Evolutionary conservation across 2,329 filamentous ascomycete species (phyloP), one percentile per base, ranked within the genome.

Genomic region (Rhinocladiella similis): DNA sequence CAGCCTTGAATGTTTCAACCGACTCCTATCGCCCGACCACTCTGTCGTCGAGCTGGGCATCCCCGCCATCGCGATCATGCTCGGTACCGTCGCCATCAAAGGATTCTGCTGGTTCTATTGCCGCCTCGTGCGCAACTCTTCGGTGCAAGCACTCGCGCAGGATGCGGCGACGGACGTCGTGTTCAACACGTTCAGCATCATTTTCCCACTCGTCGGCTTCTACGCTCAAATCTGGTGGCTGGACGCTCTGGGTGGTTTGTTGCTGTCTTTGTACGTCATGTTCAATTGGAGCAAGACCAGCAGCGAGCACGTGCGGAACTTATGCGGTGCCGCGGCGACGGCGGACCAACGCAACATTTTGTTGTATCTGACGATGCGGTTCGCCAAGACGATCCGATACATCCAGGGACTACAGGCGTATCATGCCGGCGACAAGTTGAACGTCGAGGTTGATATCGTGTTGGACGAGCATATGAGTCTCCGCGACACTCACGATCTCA

Each of bases 351-450:
- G 91, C 27, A 96, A 94, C 68, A 83, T 96, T 46, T 73, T 96
- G 19, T 80, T 96, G 1, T 97, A 97, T 73, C 82, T 96, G 64
- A 94, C 91, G 1, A 96, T 96, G 89, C 88, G 92, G 18, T 96
- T 96, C 69, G 91, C 91, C 45, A 90, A 89, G 64, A 88, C 89
- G 12, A 95, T 97, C 68, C 85, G 84, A 67, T 87, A 90, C 69
- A 94, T 95, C 59, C 90, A 94, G 69, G 90, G 90, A 29, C 75
- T 94, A 54, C 87, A 91, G 64, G 90, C 90, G 1, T 95, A 94
- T 69, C 90, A 95, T 67, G 86, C 87, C 0, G 90, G 90, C 22
- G 90, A 94, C 70, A 92, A 91, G 76, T 80, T 94, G 56, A 91
- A 90, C 62, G 89, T 93, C 22, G 84, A 88, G 66, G 89, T 93